Conservation (phyloP, 208 protist genomes). For the Endotrypanum monterogeii region DNA sequence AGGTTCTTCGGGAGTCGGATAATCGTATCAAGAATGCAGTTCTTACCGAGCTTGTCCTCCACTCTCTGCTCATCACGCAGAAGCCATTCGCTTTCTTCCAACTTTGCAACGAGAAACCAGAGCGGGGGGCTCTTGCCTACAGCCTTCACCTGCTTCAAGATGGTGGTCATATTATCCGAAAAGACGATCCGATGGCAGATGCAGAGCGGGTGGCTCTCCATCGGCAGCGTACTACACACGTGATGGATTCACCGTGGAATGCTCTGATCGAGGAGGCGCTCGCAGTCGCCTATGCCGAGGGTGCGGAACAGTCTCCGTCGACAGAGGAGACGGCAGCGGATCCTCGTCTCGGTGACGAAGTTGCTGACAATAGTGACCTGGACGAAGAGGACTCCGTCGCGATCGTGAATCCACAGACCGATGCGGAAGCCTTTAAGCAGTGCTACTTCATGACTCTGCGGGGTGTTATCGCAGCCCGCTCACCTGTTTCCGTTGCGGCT, state of each 20-base stretch:
- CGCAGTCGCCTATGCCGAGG: neutral
- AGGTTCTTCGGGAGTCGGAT: constrained; percentile 32
- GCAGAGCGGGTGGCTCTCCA: constrained; percentile 40
- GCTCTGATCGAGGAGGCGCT: constrained; percentile 40
- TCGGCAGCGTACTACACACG: constrained; percentile 22
- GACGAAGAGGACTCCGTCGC: constrained; percentile 20
- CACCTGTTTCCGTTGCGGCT: constrained; percentile 57
- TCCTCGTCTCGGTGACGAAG: constrained; percentile 1
- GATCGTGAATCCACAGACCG: constrained; percentile 2
- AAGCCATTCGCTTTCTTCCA: constrained; percentile 66
- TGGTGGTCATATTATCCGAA: constrained; percentile 60
- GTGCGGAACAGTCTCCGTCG: neutral
- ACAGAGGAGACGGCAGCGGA: neutral
- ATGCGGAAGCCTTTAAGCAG: constrained; percentile 27
- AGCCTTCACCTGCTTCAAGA: constrained; percentile 69
- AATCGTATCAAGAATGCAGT: constrained; percentile 68
- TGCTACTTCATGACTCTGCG: constrained; percentile 67
- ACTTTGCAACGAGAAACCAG: constrained; percentile 72
- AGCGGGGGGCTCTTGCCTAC: constrained; percentile 47
- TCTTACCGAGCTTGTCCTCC: constrained; percentile 77
- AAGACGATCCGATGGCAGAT: constrained; percentile 34
- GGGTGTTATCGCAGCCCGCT: constrained; percentile 64
- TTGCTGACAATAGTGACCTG: neutral
- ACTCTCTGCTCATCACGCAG: constrained; percentile 70
- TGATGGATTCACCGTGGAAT: constrained; percentile 47